These are phyloP conservation scores for Glycine latifolia DNA, from an alignment of 306 rosid genomes.

Conservation along the genomic window DNA sequence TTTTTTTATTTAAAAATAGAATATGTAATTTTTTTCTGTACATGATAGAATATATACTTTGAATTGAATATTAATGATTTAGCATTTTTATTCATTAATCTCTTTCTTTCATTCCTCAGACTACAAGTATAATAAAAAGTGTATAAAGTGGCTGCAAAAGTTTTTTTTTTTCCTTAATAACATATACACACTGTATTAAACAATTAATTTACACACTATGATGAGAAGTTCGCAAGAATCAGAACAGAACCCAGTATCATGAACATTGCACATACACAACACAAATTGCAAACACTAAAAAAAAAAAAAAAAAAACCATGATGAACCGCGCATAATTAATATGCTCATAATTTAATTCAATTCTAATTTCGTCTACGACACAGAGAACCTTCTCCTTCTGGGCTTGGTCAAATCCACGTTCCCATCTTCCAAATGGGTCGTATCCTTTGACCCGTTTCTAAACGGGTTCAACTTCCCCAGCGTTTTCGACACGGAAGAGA, in stretches of 20 bases:
- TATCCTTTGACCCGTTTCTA: constrained; percentile 77
- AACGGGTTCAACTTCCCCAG: constrained; percentile 78
- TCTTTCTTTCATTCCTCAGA: no score
- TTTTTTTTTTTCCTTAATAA: no score
- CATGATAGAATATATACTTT: no score
- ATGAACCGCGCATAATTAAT: background rate
- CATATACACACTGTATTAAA: background rate
- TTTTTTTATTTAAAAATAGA: no score
- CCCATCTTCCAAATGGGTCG: constrained; percentile 64
- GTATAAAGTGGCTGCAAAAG: no score
- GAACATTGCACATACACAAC: background rate
- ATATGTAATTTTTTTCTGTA: no score
- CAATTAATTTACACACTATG: background rate
- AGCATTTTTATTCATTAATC: no score
- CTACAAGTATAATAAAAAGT: no score
- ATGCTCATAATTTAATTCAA: background rate
- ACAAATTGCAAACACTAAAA: background rate
- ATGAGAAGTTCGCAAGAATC: background rate
- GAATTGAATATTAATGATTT: no score
- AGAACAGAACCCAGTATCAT: background rate
- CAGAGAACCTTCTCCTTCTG: constrained; percentile 88
- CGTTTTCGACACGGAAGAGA: constrained; percentile 69
- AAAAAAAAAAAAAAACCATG: background rate
- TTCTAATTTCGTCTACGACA: constrained; percentile 48
- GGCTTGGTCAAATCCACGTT: constrained; percentile 69